phyloP scores from a whole-genome alignment of 2,329 filamentous ascomycete species.

The Botryotinia convoluta region DNA sequence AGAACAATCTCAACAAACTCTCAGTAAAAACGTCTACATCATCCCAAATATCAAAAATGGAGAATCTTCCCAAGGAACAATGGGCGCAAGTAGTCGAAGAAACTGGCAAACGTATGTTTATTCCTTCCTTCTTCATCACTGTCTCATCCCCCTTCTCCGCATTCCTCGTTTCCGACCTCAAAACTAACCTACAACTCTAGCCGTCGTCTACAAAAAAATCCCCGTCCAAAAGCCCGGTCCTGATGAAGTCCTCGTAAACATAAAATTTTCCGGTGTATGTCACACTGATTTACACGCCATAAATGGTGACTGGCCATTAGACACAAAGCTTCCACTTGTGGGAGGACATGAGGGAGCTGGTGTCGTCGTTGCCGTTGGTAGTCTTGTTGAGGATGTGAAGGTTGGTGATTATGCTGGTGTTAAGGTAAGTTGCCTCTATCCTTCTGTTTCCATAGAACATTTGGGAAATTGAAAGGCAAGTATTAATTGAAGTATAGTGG shows the following conservation, averaged over 20 bases:
- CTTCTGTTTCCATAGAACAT: neutral
- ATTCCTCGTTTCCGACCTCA: neutral
- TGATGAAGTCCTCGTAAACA: slow-evolving; percentile 87
- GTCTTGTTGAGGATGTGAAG: slow-evolving; percentile 73
- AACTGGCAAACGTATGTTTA: slow-evolving; percentile 63
- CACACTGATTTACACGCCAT: slow-evolving; percentile 82
- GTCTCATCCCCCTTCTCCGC: slow-evolving; percentile 13
- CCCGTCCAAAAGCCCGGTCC: slow-evolving; percentile 77
- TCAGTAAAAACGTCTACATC: neutral
- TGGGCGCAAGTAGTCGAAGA: slow-evolving; percentile 90
- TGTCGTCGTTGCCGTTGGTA: slow-evolving; percentile 75
- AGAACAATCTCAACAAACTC: neutral
- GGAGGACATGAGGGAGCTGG: slow-evolving; percentile 81
- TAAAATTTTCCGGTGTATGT: slow-evolving; percentile 88
- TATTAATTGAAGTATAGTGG: slow-evolving; percentile 52
- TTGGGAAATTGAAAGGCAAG: slow-evolving; percentile 21
- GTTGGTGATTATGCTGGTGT: slow-evolving; percentile 85
- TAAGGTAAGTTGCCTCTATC: slow-evolving; percentile 47
- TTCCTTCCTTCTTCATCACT: neutral
- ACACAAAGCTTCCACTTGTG: slow-evolving; percentile 79
- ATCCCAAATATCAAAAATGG: slow-evolving; percentile 28
- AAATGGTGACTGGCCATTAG: slow-evolving; percentile 85
- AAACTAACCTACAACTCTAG: slow-evolving; percentile 38
- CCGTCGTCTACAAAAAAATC: slow-evolving; percentile 73
- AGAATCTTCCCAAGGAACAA: slow-evolving; percentile 73